Evolutionary conservation across 805 yeast species (phyloP).

Genomic region (Monosporozyma servazzii): DNA sequence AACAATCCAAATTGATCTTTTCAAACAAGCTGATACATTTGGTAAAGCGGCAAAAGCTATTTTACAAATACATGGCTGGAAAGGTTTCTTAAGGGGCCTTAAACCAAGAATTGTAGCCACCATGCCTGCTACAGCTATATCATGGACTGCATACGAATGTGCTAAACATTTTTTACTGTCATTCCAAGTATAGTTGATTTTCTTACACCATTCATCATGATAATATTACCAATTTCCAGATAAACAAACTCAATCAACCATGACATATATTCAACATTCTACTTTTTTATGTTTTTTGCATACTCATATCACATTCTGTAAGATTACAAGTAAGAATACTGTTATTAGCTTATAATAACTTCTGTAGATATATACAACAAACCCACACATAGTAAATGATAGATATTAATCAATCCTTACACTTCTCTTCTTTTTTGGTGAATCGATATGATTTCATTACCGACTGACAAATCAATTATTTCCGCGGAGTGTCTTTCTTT

Average conservation of each 20-base stretch:
- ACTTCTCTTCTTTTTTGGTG: no score
- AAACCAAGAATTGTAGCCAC: conserved; percentile 87
- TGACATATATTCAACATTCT: no score
- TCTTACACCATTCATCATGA: no score
- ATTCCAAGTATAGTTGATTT: background rate
- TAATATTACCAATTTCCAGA: no score
- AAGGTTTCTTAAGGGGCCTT: conserved; percentile 75
- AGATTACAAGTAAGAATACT: no score
- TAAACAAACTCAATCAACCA: no score
- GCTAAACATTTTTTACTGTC: conserved; percentile 50
- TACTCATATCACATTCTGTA: no score
- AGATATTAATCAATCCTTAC: background rate
- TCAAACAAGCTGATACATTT: conserved; percentile 55
- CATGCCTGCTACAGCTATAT: conserved; percentile 95
- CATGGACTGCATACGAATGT: conserved; percentile 98
- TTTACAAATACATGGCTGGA: conserved; percentile 48
- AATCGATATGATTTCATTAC: no score
- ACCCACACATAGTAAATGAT: background rate
- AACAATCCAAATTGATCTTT: conserved; percentile 31
- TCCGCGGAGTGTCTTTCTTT: no score
- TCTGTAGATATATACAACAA: background rate
- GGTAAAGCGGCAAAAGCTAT: conserved; percentile 65
- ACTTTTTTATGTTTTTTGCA: no score
- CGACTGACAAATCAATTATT: no score
- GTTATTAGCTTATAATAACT: background rate